Percentiles rank a stretch among this genome's conserved stretches.
Conservation (phyloP, 2,329 filamentous ascomycete genomes). For the Fusarium buharicum region DNA sequence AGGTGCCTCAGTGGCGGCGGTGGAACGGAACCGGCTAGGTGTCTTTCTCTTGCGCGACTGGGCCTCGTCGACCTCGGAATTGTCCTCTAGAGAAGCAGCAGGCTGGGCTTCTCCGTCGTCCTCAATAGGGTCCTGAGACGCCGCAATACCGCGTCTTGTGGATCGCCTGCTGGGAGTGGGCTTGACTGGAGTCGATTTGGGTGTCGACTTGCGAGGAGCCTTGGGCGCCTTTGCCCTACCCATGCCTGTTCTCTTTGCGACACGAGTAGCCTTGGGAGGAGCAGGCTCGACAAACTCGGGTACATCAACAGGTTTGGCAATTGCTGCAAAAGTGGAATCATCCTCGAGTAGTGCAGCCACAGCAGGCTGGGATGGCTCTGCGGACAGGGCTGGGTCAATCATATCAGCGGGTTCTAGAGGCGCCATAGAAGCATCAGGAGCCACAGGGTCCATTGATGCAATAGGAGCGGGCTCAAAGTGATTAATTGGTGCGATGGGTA, state of each 20-base stretch:
- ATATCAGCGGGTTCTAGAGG: constrained; percentile 30
- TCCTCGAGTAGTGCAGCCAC: constrained; percentile 7
- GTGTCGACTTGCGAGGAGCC: constrained; percentile 32
- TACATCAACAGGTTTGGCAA: constrained; percentile 21
- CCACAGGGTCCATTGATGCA: constrained; percentile 29
- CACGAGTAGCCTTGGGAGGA: constrained; percentile 42
- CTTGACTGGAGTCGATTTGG: constrained; percentile 43
- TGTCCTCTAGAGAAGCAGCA: constrained; percentile 28
- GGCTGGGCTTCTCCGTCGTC: constrained; percentile 38
- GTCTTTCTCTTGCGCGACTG: constrained; percentile 44
- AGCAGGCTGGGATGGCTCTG: constrained; percentile 15
- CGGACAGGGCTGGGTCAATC: constrained; percentile 39
- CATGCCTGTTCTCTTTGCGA: constrained; percentile 42
- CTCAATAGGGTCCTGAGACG: constrained; percentile 49
- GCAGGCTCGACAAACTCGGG: constrained; percentile 37
- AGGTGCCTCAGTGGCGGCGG: constrained; percentile 19
- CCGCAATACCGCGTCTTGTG: constrained; percentile 40
- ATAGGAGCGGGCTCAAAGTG: constrained; percentile 21
- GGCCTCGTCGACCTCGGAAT: constrained; percentile 45
- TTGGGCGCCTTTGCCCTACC: constrained; percentile 34
- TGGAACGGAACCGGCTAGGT: constrained; percentile 46
- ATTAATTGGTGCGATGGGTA: constrained; percentile 49
- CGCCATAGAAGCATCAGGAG: constrained; percentile 13
- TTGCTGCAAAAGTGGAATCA: constrained; percentile 7
- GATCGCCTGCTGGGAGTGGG: constrained; percentile 37